Evolutionary conservation across 2,329 filamentous ascomycete species (phyloP).

Genomic region (Ophiostoma piceae): DNA sequence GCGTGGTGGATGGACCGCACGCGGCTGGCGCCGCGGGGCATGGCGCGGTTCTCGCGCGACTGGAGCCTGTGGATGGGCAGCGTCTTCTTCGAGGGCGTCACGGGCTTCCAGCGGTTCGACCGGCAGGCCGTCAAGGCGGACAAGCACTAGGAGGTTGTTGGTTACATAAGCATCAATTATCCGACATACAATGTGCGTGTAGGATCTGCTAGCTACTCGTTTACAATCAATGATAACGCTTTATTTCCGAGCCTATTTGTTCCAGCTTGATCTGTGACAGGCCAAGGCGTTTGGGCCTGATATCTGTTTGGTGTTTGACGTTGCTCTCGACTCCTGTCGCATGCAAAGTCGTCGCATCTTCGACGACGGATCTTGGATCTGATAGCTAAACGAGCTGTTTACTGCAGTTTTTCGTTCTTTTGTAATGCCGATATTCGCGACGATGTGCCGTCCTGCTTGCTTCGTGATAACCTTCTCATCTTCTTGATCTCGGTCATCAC

Average conservation of each 20-base stretch:
- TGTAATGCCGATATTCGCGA: too few relatives aligned
- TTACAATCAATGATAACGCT: not conserved
- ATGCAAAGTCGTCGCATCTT: not conserved
- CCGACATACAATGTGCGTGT: too few relatives aligned
- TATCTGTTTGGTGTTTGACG: not conserved
- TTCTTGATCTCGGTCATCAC: not conserved
- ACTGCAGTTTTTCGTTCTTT: too few relatives aligned
- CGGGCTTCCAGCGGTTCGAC: slow-evolving; percentile 49
- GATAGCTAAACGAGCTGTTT: not conserved
- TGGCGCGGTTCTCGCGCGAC: slow-evolving; percentile 41
- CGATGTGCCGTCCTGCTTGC: too few relatives aligned
- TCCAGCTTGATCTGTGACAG: not conserved
- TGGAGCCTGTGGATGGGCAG: slow-evolving; percentile 54
- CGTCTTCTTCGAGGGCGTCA: slow-evolving; percentile 51
- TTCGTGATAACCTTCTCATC: not conserved
- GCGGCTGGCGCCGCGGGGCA: slow-evolving; percentile 44
- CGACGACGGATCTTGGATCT: not conserved
- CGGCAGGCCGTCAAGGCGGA: slow-evolving; percentile 15
- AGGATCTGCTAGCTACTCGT: too few relatives aligned
- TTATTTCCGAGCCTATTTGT: not conserved
- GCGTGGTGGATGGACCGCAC: slow-evolving; percentile 47
- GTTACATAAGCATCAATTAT: not conserved
- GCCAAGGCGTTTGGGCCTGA: not conserved
- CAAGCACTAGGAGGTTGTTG: slow-evolving; percentile 9
- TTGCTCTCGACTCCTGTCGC: not conserved